Percentiles rank a stretch among this genome's conserved stretches.
phyloP scores from a whole-genome alignment of 768 basidiomycete species.

The Suillus bovinus region DNA sequence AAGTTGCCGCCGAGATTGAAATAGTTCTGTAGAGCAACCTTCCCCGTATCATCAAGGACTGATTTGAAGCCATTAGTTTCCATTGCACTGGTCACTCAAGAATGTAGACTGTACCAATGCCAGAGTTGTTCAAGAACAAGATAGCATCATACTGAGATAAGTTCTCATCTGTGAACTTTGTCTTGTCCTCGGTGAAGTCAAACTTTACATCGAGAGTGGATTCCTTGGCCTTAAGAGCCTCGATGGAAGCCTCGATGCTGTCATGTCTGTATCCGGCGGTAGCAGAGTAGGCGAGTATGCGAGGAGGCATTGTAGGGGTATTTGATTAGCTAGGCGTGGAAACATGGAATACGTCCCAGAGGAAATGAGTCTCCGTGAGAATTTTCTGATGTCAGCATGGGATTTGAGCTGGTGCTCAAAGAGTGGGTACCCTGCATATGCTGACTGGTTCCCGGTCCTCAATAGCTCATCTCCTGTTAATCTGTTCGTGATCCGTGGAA shows the following conservation, averaged over 20 bases:
- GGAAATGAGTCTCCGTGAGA: too few species aligned
- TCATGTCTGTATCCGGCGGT: slow-evolving; percentile 70
- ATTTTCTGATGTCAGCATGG: too few species aligned
- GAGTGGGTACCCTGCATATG: too few species aligned
- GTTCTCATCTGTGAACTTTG: slow-evolving; percentile 53
- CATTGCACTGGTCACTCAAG: not conserved
- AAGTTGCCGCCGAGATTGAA: slow-evolving; percentile 71
- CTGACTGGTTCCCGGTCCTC: too few species aligned
- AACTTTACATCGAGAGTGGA: slow-evolving; percentile 53
- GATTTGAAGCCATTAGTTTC: slow-evolving; percentile 2
- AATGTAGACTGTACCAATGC: slow-evolving; percentile 52
- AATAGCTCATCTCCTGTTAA: too few species aligned
- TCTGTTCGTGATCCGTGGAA: too few species aligned
- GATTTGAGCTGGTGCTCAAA: too few species aligned
- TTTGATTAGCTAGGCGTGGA: not conserved
- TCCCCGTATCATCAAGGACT: slow-evolving; percentile 61
- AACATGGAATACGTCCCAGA: too few species aligned
- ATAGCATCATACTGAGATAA: slow-evolving; percentile 62
- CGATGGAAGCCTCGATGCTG: slow-evolving; percentile 70
- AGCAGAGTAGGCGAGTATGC: slow-evolving; percentile 60
- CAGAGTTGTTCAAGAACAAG: slow-evolving; percentile 68
- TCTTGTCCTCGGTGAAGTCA: slow-evolving; percentile 63
- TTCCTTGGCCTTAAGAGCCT: slow-evolving; percentile 48
- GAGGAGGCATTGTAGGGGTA: slow-evolving; percentile 25
- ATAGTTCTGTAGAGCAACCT: slow-evolving; percentile 63